Conservation (phyloP, 176 grass and related monocot genomes). For the Coix lacrymajobi region DNA sequence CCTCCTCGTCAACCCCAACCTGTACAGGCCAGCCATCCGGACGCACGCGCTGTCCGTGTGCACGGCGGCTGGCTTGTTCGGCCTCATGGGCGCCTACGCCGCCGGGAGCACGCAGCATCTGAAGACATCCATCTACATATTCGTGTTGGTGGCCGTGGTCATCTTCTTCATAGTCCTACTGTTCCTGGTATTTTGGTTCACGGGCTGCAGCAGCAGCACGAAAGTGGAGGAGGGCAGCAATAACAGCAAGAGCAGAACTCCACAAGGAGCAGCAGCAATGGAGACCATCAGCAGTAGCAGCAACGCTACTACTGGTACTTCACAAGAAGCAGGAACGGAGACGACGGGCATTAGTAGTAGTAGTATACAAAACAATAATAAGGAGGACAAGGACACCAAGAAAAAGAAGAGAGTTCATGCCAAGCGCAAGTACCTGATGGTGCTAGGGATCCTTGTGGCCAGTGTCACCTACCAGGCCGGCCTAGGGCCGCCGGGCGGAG, state of each 20-base stretch:
- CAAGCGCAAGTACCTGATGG: not conserved
- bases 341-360: no score
- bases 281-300: not conserved
- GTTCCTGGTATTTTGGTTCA: not conserved
- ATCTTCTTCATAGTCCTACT: not conserved
- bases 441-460: not conserved
- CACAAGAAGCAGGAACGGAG: not conserved
- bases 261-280: not conserved
- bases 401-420: not conserved
- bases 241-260: no score
- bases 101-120: not conserved
- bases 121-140: not conserved
- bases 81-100: not conserved
- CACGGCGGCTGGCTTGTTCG: not conserved
- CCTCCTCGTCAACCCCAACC: not conserved
- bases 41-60: not conserved
- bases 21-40: not conserved
- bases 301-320: not conserved
- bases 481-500: not conserved
- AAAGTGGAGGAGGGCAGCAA: no score
- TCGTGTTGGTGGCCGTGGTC: not conserved
- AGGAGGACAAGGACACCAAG: not conserved
- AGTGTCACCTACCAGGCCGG: not conserved
- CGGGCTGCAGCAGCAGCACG: not conserved
- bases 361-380: not conserved